phyloP scores from a whole-genome alignment of 2,329 filamentous ascomycete species.

The Colletotrichum sp. region DNA sequence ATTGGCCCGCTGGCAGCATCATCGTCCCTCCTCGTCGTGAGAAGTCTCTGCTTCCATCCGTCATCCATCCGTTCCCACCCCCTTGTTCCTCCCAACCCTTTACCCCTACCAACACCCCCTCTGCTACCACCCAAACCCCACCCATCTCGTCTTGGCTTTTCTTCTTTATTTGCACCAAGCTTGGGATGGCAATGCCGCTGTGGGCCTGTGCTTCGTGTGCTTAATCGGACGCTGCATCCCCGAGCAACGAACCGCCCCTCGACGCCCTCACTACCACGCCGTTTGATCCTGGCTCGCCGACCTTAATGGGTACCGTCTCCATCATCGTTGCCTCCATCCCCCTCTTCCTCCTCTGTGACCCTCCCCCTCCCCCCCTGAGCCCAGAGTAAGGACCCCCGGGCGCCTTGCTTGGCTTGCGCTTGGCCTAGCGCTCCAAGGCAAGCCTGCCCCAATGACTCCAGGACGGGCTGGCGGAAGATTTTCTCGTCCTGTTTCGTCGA shows the following conservation, averaged over 20 bases:
- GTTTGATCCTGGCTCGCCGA: neutral
- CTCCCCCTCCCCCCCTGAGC: neutral
- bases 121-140: neutral
- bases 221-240: slow-evolving; percentile 22
- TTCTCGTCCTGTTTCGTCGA: slow-evolving; percentile 23
- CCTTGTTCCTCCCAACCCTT: slow-evolving; percentile 5
- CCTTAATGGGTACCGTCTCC: neutral
- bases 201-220: slow-evolving; percentile 24
- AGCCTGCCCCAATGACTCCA: neutral
- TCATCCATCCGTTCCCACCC: slow-evolving; percentile 12
- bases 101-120: neutral
- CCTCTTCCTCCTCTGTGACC: neutral
- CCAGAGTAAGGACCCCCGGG: neutral
- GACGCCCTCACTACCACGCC: neutral
- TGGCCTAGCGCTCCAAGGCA: neutral
- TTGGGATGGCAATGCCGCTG: slow-evolving; percentile 27
- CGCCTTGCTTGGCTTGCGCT: slow-evolving; percentile 8
- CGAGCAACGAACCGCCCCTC: slow-evolving; percentile 9
- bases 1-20: slow-evolving; percentile 8
- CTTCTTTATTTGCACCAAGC: slow-evolving; percentile 19
- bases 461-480: slow-evolving; percentile 18
- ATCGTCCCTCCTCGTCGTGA: neutral
- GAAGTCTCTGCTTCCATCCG: neutral
- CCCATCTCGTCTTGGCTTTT: slow-evolving; percentile 22
- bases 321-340: neutral